Evolutionary conservation across 2,329 filamentous ascomycete species (phyloP), one percentile per base, ranked within the genome.

Genomic region (Aureobasidium subglaciale): DNA sequence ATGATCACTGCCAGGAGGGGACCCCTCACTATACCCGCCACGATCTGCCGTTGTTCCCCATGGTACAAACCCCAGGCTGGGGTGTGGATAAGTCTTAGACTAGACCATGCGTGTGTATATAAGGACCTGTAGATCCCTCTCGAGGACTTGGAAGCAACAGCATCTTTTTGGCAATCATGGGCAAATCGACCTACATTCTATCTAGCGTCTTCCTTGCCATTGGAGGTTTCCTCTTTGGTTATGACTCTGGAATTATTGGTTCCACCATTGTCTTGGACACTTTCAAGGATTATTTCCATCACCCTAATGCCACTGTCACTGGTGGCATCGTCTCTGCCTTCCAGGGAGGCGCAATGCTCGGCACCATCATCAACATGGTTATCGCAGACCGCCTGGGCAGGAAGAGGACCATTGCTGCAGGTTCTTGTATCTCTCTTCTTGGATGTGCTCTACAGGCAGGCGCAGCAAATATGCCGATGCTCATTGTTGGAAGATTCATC

Each of bases 251-350:
- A n/a, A n/a, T 34, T n/a, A n/a, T n/a, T n/a, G n/a, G n/a, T n/a
- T n/a, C n/a, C n/a, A 65, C 65, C n/a, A 68, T 69, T 37, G 62
- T 63, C 1, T 63, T 66, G 8, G 49, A 56, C 7, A 59, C 61
- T 15, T 69, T 68, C 57, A 59, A 62, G 13, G 59, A 63, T 4
- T 68, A 68, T 53, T 68, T 68, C 57, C 56, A 60, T 55, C 52
- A 61, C 32, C 67, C 67, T 6, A 58, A 57, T 49, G 61, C 64
- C 42, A 60, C 56, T 7, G 59, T 58, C 3, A 59, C 53, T 5
- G 67, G 71, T 20, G 70, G 68, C 1, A 65, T 72, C 4, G 71
- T 72, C 13, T 69, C 66, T 10, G 63, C 68, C n/a, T 73, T 72
- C 55, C 65, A 68, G 32, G 70, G 70, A 3, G 71, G 70, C 29